Conservation (phyloP, 2,329 filamentous ascomycete species). For the Apiospora phragmitis region DNA sequence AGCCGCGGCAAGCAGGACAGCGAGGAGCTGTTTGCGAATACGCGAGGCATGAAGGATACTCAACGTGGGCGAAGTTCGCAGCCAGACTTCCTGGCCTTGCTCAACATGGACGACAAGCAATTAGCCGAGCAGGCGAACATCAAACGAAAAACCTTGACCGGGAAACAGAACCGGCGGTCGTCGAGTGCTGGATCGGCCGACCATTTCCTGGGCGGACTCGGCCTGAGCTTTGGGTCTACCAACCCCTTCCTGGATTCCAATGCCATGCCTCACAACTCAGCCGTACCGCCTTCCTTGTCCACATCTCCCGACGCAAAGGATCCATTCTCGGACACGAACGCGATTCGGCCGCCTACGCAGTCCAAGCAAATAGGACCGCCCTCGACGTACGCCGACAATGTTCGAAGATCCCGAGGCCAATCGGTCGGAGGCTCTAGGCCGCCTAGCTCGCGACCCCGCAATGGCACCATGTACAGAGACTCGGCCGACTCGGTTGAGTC, state of each 20-base stretch:
- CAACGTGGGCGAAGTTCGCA: slow-evolving; percentile 27
- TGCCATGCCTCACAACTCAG: slow-evolving; percentile 38
- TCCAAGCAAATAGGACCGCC: slow-evolving; percentile 29
- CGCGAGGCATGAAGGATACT: slow-evolving; percentile 26
- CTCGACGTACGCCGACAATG: slow-evolving; percentile 46
- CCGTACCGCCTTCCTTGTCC: slow-evolving; percentile 38
- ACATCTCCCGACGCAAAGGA: slow-evolving; percentile 33
- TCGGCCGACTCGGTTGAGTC: slow-evolving; percentile 43
- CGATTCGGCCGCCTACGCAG: slow-evolving; percentile 32
- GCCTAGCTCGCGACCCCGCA: slow-evolving; percentile 31
- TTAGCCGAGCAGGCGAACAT: slow-evolving; percentile 24
- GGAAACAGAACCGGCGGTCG: slow-evolving; percentile 26
- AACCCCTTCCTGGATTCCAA: slow-evolving; percentile 53
- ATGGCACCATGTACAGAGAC: slow-evolving; percentile 44
- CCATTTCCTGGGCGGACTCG: slow-evolving; percentile 42
- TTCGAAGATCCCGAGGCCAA: slow-evolving; percentile 50
- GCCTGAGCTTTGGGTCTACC: slow-evolving; percentile 35
- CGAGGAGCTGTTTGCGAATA: slow-evolving; percentile 28
- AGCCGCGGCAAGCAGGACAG: slow-evolving; percentile 20
- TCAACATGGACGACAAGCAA: slow-evolving; percentile 44
- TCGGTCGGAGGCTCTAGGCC: slow-evolving; percentile 36
- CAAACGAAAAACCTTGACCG: slow-evolving; percentile 16
- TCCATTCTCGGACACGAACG: slow-evolving; percentile 52
- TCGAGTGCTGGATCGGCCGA: slow-evolving; percentile 35
- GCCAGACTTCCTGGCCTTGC: slow-evolving; percentile 45